A percentile compares a stretch with the other conserved stretches of the same genome.
phyloP scores from a whole-genome alignment of 2,329 filamentous ascomycete species.

The Alternaria gaisen region DNA sequence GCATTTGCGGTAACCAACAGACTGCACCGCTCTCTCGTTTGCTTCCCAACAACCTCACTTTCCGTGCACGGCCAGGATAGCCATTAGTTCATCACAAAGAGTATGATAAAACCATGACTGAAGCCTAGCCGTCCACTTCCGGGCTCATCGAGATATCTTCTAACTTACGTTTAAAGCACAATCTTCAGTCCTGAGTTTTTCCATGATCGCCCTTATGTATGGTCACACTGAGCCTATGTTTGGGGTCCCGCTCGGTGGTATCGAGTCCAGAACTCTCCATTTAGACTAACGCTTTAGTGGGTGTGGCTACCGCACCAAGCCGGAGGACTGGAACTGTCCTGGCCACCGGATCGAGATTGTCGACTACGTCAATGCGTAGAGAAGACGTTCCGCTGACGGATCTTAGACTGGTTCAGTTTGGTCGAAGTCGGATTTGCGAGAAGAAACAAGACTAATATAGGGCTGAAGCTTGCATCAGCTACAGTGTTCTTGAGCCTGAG shows the following conservation, averaged over 20 bases:
- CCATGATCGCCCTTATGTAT: background rate
- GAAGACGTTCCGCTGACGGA: background rate
- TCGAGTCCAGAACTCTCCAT: background rate
- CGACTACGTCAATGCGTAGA: background rate
- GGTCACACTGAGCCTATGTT: background rate
- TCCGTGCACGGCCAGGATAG: background rate
- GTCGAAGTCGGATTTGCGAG: background rate
- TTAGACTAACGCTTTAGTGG: background rate
- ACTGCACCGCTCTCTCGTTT: background rate
- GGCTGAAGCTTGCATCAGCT: background rate
- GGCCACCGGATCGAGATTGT: background rate
- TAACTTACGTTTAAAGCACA: background rate
- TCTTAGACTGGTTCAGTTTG: background rate
- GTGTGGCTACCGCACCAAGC: background rate
- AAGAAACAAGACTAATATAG: background rate
- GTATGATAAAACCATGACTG: background rate
- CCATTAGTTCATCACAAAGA: background rate
- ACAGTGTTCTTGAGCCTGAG: background rate
- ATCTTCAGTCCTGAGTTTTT: background rate
- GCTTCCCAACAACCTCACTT: background rate
- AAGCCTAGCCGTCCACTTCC: background rate
- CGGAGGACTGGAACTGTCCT: background rate
- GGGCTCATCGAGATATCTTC: background rate
- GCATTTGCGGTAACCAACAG: background rate
- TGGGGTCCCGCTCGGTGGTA: background rate